Conservation (phyloP, 2,329 filamentous ascomycete genomes). For the Exophiala dermatitidis region DNA sequence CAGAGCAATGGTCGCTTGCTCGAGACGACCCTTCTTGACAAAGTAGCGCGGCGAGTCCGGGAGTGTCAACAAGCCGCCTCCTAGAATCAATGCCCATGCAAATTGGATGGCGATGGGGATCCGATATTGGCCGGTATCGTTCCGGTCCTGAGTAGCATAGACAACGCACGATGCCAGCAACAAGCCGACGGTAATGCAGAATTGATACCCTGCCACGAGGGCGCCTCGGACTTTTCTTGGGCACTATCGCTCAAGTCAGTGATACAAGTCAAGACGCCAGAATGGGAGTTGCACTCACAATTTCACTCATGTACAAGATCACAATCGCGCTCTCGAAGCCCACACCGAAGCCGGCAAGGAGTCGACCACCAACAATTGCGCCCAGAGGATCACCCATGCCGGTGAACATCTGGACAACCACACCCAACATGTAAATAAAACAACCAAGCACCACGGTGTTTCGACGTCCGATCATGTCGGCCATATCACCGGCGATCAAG, state of each 20-base stretch:
- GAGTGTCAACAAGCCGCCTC: conserved; percentile 61
- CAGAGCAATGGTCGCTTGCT: conserved; percentile 56
- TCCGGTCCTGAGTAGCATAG: conserved; percentile 59
- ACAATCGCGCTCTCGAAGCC: conserved; percentile 74
- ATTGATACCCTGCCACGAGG: conserved; percentile 75
- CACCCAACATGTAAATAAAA: conserved; percentile 61
- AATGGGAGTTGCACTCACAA: conserved; percentile 34
- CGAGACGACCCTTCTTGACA: conserved; percentile 67
- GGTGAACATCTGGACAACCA: conserved; percentile 57
- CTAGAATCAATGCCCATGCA: conserved; percentile 68
- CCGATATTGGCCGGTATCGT: conserved; percentile 63
- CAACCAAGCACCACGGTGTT: conserved; percentile 65
- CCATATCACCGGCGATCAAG: conserved; percentile 66
- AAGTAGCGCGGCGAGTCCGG: conserved; percentile 82
- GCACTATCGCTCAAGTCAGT: conserved; percentile 32
- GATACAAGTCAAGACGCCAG: conserved; percentile 11
- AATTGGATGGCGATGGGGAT: conserved; percentile 78
- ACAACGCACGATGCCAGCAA: conserved; percentile 67
- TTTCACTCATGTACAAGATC: conserved; percentile 83
- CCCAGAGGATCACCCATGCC: conserved; percentile 39
- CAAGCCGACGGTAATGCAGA: conserved; percentile 73
- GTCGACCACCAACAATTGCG: conserved; percentile 63
- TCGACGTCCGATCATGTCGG: conserved; percentile 67
- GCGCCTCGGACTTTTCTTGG: conserved; percentile 70
- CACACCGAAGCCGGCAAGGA: conserved; percentile 69